Conservation (phyloP, 2,329 filamentous ascomycete species). For the Bretziella fagacearum region DNA sequence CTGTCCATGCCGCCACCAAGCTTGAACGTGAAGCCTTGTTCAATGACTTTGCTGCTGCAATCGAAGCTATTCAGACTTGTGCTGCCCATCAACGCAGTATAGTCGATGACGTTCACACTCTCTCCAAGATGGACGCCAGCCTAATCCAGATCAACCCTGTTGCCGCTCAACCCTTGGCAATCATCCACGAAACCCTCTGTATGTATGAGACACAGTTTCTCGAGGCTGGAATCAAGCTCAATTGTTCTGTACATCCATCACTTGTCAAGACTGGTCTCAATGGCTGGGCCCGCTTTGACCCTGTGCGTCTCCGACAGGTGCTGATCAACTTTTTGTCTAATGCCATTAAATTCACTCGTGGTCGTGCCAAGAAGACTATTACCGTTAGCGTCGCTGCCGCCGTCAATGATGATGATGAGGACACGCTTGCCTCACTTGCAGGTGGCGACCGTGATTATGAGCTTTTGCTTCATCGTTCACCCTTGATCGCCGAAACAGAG, state of each 20-base stretch:
- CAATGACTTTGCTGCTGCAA: slow-evolving; percentile 49
- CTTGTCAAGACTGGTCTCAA: slow-evolving; percentile 48
- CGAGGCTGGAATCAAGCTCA: slow-evolving; percentile 53
- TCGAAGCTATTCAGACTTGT: slow-evolving; percentile 67
- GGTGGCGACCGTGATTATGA: slow-evolving; percentile 49
- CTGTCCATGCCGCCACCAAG: slow-evolving; percentile 23
- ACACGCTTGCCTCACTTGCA: slow-evolving; percentile 40
- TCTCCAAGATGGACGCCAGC: slow-evolving; percentile 55
- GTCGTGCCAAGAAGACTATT: slow-evolving; percentile 41
- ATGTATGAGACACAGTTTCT: slow-evolving; percentile 66
- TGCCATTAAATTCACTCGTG: slow-evolving; percentile 47
- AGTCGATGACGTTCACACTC: slow-evolving; percentile 48
- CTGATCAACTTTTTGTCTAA: slow-evolving; percentile 60
- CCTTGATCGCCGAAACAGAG: slow-evolving; percentile 4
- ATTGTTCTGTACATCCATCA: slow-evolving; percentile 50
- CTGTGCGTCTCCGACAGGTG: slow-evolving; percentile 56
- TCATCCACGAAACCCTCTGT: slow-evolving; percentile 52
- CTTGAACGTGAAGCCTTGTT: slow-evolving; percentile 30
- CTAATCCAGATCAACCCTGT: slow-evolving; percentile 54
- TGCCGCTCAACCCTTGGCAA: slow-evolving; percentile 48
- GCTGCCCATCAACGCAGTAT: slow-evolving; percentile 63
- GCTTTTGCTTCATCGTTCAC: slow-evolving; percentile 23
- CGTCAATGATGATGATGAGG: slow-evolving; percentile 29
- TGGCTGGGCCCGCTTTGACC: slow-evolving; percentile 54
- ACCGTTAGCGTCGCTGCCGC: slow-evolving; percentile 49